Evolutionary conservation across 225 moss, liverwort and hornwort species (phyloP), one percentile per base, ranked within the genome.

Genomic region (Marchantia polymorpha): DNA sequence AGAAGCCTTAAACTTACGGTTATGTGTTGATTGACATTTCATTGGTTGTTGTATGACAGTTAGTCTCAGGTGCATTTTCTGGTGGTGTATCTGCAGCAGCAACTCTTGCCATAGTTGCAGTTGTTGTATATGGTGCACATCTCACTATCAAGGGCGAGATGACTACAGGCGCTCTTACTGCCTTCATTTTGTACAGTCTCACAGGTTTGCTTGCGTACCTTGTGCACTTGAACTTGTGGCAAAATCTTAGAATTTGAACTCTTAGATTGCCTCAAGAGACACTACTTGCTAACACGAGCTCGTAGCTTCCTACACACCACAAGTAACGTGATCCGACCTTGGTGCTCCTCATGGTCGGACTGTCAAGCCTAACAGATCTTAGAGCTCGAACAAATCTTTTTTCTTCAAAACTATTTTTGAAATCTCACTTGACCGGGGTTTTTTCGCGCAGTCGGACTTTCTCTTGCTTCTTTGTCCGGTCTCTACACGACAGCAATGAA

Each of bases 21-120:
- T 53, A 4, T 73, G 6, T 52, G 73, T 23, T 9, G 73, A 52
- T 75, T 75, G 27, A 58, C 19, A 69, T 20, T 26, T 63, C 51
- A 19, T 65, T 77, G 72, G 67, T 26, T 69, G n/a, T 83, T 66
- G 63, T 80, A 31, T 80, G 12, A 50, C 89, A 99, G 97, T 39
- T 90, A 59, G 88, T 95, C 3, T 77, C 89, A 70, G 97, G 94
- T 74, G 54, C 94, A 29, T 99, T 99, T 89, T 88, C 88, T 82
- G 97, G 97, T 88, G 95, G 94, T 73, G 93, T 99, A 74, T 90
- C 93, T 61, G 97, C 97, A 71, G 94, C 94, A 56, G 93, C 92
- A 79, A 99, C 89, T 20, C 84, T 99, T 47, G 91, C 97, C 39
- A 99, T 95, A 82, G 94, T 95, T 75, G 93, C 89, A 60, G 95